Percentiles rank a stretch among this genome's conserved stretches.
These are phyloP conservation scores for Carpinus fangiana DNA, from an alignment of 306 rosid species.

Conservation along the genomic window DNA sequence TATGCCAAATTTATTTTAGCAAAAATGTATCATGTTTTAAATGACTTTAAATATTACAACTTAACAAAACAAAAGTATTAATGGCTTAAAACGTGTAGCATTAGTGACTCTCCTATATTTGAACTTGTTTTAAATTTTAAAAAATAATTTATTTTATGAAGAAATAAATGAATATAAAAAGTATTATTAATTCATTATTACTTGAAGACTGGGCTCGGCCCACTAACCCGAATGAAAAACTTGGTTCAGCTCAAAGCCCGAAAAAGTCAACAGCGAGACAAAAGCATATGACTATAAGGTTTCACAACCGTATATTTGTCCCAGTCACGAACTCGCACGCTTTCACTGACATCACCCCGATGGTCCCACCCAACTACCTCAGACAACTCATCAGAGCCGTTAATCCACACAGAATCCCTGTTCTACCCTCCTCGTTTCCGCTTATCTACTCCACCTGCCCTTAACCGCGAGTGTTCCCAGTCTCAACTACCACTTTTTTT, in stretches of 20 bases:
- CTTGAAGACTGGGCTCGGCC: no score
- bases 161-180: no score
- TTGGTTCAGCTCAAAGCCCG: not conserved
- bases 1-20: no score
- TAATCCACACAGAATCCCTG: not conserved
- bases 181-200: no score
- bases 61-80: no score
- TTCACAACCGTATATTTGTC: not conserved
- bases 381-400: conserved; percentile 25
- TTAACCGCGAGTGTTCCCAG: conserved; percentile 9
- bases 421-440: conserved; percentile 8
- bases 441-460: conserved; percentile 8
- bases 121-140: no score
- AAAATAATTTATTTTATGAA: no score
- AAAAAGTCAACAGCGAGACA: not conserved
- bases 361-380: not conserved
- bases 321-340: conserved; percentile 15
- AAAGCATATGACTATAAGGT: not conserved
- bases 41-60: no score
- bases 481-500: conserved; percentile 9
- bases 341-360: conserved; percentile 7
- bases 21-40: no score
- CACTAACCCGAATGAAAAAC: not conserved
- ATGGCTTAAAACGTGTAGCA: no score
- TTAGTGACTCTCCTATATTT: no score